Conservation (phyloP, 2,329 filamentous ascomycete genomes). For the Diaporthe ampelina region DNA sequence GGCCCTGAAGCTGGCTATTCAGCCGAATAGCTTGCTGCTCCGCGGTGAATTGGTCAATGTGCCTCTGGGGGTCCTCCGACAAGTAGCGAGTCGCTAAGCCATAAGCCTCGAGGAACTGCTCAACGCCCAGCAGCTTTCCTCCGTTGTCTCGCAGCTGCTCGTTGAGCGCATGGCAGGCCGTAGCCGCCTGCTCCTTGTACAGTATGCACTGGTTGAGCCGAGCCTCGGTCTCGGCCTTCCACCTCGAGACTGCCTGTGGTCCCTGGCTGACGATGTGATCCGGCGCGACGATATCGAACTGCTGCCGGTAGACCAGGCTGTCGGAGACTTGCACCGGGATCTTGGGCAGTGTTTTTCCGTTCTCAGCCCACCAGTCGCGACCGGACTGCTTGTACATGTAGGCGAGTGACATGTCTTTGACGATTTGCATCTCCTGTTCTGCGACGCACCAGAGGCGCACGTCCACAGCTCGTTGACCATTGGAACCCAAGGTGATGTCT, state of each 20-base stretch:
- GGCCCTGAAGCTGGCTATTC: neutral
- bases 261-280: neutral
- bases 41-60: neutral
- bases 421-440: neutral
- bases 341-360: neutral
- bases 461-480: conserved; percentile 12
- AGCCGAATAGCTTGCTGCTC: neutral
- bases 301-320: neutral
- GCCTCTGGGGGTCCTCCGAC: neutral
- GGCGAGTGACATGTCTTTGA: neutral
- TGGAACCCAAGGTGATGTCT: neutral
- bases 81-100: neutral
- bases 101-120: neutral
- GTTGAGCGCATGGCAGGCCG: neutral
- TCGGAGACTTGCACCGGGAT: neutral
- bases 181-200: neutral
- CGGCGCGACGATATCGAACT: neutral
- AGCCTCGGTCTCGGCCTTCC: neutral
- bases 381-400: conserved; percentile 8
- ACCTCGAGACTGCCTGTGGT: neutral
- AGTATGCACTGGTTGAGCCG: neutral
- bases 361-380: conserved; percentile 24
- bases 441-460: conserved; percentile 21
- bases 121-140: neutral
- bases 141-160: neutral